Evolutionary conservation across 78 protist species (phyloP).

Genomic region (Speleostelium caveatum): DNA sequence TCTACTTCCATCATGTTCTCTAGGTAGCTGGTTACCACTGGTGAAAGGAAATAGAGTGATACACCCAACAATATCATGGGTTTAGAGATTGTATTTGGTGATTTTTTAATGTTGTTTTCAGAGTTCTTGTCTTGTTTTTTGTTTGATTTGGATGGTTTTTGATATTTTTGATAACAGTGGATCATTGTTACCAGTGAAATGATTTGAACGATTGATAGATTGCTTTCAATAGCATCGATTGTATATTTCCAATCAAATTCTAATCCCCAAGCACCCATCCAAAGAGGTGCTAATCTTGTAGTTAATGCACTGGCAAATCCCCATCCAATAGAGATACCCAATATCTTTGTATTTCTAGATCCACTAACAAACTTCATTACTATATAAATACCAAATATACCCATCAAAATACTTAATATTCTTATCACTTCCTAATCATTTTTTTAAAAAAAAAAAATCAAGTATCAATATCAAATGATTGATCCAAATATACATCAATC

Average conservation of each 20-base stretch:
- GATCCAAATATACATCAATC: neutral
- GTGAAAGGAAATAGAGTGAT: neutral
- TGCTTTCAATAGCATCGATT: constrained; percentile 17
- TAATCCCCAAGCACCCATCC: constrained; percentile 9
- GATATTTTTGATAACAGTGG: neutral
- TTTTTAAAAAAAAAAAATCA: no score
- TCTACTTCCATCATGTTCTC: neutral
- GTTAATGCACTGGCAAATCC: neutral
- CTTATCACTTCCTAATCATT: constrained; percentile 21
- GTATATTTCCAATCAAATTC: constrained; percentile 5
- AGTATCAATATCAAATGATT: no score
- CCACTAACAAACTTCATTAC: constrained; percentile 18
- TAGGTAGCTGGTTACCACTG: neutral
- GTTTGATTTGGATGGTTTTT: neutral
- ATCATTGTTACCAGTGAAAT: neutral
- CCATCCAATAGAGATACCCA: constrained; percentile 43
- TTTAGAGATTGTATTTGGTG: neutral
- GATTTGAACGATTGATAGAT: constrained; percentile 3
- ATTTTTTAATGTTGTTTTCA: neutral
- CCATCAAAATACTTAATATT: neutral
- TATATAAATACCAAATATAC: constrained; percentile 13
- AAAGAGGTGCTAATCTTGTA: neutral
- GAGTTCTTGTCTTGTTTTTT: neutral
- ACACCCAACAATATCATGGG: no score
- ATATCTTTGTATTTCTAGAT: constrained; percentile 10